Percentiles rank a stretch among this genome's conserved stretches.
Conservation (phyloP, 352 stramenopile genomes). For the Bremia lactucae region DNA sequence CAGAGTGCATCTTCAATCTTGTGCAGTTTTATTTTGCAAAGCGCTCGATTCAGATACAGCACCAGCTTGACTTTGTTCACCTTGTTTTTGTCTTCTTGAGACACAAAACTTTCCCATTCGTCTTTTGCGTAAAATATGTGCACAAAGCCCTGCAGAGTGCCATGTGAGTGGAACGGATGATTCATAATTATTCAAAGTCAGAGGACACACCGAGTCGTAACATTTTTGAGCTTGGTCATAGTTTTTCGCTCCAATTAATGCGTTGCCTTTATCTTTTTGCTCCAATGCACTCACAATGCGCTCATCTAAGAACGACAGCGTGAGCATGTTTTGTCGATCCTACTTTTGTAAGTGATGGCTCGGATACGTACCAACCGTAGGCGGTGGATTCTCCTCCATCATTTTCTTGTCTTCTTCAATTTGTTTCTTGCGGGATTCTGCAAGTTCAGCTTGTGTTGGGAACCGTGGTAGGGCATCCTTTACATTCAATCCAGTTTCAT, state of each 20-base stretch:
- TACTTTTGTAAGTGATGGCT: no score
- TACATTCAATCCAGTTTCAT: background rate
- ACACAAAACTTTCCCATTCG: constrained; percentile 73
- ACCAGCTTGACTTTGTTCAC: constrained; percentile 75
- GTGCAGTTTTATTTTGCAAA: constrained; percentile 78
- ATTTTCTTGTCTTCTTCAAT: constrained; percentile 77
- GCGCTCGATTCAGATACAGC: constrained; percentile 69
- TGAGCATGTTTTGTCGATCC: no score
- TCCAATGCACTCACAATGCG: constrained; percentile 52
- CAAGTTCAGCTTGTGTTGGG: constrained; percentile 69
- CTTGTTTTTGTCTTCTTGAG: constrained; percentile 61
- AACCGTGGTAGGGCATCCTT: constrained; percentile 75
- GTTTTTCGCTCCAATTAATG: constrained; percentile 47
- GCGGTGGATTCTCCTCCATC: constrained; percentile 73
- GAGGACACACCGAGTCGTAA: constrained; percentile 60
- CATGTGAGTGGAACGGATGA: no score
- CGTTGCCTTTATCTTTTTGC: constrained; percentile 76
- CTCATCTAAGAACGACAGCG: constrained; percentile 50
- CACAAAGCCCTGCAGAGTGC: constrained; percentile 53
- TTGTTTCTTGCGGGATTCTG: constrained; percentile 73
- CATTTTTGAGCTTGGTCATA: constrained; percentile 75
- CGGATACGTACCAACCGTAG: constrained; percentile 45
- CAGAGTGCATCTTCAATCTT: constrained; percentile 80
- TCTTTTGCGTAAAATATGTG: constrained; percentile 83
- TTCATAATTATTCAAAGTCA: background rate